A percentile compares a stretch with the other conserved stretches of the same genome.
Evolutionary conservation across 1,139 yeast species (phyloP).

Genomic region (Suhomyces ambrosiae): DNA sequence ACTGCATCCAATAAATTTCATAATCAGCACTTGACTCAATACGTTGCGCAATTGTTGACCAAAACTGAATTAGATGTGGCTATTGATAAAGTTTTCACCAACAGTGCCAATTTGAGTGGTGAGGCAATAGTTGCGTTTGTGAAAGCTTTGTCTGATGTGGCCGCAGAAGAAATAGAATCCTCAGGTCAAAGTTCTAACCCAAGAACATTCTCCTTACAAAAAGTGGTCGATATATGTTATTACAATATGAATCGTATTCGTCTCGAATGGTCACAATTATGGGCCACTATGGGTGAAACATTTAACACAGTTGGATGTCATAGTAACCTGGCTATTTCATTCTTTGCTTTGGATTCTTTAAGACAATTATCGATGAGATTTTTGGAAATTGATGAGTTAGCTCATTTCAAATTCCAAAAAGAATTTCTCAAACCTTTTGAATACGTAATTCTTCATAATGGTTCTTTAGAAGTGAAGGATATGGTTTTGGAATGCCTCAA

Average conservation of each 20-base stretch:
- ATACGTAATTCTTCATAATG: conserved; percentile 69
- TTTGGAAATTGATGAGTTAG: conserved; percentile 87
- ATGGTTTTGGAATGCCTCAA: conserved; percentile 89
- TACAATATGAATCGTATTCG: conserved; percentile 96
- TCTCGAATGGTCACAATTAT: conserved; percentile 93
- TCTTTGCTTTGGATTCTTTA: conserved; percentile 90
- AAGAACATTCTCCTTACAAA: conserved; percentile 87
- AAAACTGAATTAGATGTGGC: conserved; percentile 81
- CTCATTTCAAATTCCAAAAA: conserved; percentile 94
- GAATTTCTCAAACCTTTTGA: conserved; percentile 93
- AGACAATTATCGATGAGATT: conserved; percentile 92
- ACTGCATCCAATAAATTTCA: conserved; percentile 47
- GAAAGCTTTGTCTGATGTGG: conserved; percentile 80
- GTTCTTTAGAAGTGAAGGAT: conserved; percentile 73
- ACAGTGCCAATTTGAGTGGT: conserved; percentile 78
- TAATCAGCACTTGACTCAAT: conserved; percentile 44
- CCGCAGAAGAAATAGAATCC: conserved; percentile 88
- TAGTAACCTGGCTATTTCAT: conserved; percentile 71
- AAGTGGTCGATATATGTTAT: conserved; percentile 95
- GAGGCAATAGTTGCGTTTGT: conserved; percentile 87
- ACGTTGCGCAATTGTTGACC: conserved; percentile 53
- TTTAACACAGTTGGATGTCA: conserved; percentile 87
- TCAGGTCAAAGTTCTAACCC: conserved; percentile 84
- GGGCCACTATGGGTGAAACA: conserved; percentile 92
- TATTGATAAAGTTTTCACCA: conserved; percentile 84